Percentiles rank a stretch among this genome's conserved stretches.
These are phyloP conservation scores for Ceratocystis harringtonii DNA, from an alignment of 2,329 filamentous ascomycete species.

Conservation along the genomic window DNA sequence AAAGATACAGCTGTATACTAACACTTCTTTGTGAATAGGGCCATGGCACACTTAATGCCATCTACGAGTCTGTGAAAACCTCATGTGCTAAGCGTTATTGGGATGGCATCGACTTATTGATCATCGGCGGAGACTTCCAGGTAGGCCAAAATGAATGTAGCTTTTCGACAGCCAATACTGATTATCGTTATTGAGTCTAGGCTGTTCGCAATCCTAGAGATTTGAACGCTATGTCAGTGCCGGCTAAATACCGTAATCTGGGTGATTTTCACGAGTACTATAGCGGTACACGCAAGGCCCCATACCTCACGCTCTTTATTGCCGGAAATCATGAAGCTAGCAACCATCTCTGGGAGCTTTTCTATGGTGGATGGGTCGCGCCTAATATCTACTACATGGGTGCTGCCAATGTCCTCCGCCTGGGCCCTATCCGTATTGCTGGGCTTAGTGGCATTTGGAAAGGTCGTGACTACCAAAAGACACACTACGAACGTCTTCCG, in stretches of 20 bases:
- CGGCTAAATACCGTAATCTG: constrained; percentile 70
- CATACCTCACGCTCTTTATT: constrained; percentile 82
- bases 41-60: constrained; percentile 80
- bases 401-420: constrained; percentile 71
- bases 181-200: constrained; percentile 27
- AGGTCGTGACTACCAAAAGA: constrained; percentile 67
- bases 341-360: constrained; percentile 79
- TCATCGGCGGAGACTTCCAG: constrained; percentile 95
- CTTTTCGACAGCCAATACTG: not conserved
- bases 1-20: not conserved
- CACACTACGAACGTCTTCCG: constrained; percentile 73
- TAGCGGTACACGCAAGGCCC: constrained; percentile 58
- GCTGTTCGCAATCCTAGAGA: constrained; percentile 80
- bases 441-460: constrained; percentile 94
- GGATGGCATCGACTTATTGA: constrained; percentile 66
- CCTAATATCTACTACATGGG: constrained; percentile 96
- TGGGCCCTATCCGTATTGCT: constrained; percentile 75
- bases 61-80: constrained; percentile 63
- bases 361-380: constrained; percentile 93
- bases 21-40: constrained; percentile 39
- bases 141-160: constrained; percentile 27
- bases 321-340: constrained; percentile 93
- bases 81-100: constrained; percentile 58
- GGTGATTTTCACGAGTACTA: constrained; percentile 95
- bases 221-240: constrained; percentile 77